These are phyloP conservation scores for Penicillium nucicola DNA, from an alignment of 495 filamentous ascomycete genomes.

Conservation along the genomic window DNA sequence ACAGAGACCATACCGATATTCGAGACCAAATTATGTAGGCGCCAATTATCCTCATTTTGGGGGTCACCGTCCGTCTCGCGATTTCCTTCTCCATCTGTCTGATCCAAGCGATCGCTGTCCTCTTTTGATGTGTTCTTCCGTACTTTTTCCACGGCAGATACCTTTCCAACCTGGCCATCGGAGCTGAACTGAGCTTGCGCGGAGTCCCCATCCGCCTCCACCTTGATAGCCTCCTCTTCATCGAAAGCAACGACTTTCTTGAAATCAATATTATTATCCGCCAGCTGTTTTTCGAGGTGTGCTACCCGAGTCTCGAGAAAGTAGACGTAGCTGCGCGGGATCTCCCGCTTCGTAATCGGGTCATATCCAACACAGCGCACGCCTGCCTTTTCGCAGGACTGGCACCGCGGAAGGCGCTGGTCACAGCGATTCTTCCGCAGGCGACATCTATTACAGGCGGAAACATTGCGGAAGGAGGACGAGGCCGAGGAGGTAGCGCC, in stretches of 20 bases:
- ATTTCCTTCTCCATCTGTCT: slow-evolving; percentile 30
- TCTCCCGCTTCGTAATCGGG: slow-evolving; percentile 91
- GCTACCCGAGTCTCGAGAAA: slow-evolving; percentile 84
- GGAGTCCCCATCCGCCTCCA: slow-evolving; percentile 32
- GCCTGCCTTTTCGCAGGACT: slow-evolving; percentile 84
- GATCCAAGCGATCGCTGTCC: slow-evolving; percentile 20
- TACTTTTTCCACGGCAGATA: slow-evolving; percentile 12
- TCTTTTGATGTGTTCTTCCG: slow-evolving; percentile 25
- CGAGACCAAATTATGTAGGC: slow-evolving; percentile 68
- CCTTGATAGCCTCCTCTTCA: slow-evolving; percentile 46
- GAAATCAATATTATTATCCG: slow-evolving; percentile 65
- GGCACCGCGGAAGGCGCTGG: slow-evolving; percentile 84
- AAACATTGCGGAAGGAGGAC: slow-evolving; percentile 85
- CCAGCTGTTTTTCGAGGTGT: slow-evolving; percentile 77
- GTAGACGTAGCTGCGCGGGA: slow-evolving; percentile 91
- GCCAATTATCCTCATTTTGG: slow-evolving; percentile 55
- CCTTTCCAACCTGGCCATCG: slow-evolving; percentile 13
- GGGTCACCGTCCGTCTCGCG: slow-evolving; percentile 22
- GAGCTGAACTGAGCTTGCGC: slow-evolving; percentile 14
- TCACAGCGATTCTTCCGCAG: slow-evolving; percentile 93
- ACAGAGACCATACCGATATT: slow-evolving; percentile 76
- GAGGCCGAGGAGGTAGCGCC: slow-evolving; percentile 27
- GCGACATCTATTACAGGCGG: slow-evolving; percentile 90
- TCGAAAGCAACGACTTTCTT: slow-evolving; percentile 76
- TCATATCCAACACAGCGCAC: slow-evolving; percentile 93